Evolutionary conservation across 2,329 filamentous ascomycete genomes (phyloP).

Genomic region (Phyllosticta citrichinensis): DNA sequence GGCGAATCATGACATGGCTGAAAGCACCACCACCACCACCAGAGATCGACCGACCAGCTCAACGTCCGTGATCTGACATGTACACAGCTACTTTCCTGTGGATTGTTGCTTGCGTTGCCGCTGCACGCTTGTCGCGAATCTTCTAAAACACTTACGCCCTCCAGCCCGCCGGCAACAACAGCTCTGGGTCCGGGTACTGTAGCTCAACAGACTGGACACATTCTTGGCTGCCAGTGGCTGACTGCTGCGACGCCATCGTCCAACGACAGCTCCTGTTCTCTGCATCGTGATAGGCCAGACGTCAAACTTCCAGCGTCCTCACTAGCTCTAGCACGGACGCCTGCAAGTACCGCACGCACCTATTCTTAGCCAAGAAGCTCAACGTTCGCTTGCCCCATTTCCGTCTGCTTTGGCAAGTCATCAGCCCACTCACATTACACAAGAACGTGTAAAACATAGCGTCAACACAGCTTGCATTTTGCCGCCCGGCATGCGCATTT

Average conservation of each 20-base stretch:
- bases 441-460: background rate
- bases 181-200: no score
- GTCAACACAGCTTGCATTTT: background rate
- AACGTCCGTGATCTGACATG: no score
- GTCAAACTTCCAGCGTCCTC: background rate
- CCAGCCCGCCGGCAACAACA: background rate
- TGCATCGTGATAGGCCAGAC: background rate
- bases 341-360: background rate
- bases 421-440: background rate
- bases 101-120: no score
- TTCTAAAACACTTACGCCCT: background rate
- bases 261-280: background rate
- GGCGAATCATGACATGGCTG: constrained; percentile 10
- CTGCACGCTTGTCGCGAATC: background rate
- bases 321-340: background rate
- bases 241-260: background rate
- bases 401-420: background rate
- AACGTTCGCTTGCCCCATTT: background rate
- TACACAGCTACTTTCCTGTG: no score
- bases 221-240: background rate
- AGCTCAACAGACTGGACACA: background rate
- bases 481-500: background rate
- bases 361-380: background rate
- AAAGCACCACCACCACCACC: background rate
- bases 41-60: no score